Conservation (phyloP, 2,329 filamentous ascomycete genomes). For the Acephala macrosclerotiorum region DNA sequence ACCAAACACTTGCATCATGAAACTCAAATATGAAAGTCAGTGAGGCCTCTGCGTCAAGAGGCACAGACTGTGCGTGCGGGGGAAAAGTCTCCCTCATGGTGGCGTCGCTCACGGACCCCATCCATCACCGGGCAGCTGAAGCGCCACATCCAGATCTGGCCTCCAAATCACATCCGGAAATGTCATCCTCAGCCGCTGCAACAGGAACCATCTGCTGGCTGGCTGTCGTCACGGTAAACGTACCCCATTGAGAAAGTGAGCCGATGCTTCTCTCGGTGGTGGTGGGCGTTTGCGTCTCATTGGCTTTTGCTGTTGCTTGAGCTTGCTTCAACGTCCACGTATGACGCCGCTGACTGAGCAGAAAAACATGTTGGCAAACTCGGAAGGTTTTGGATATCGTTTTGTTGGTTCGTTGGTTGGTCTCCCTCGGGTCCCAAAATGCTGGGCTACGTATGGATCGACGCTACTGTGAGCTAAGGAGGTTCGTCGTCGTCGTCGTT, state of each 20-base stretch:
- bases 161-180: not conserved
- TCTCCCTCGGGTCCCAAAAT: not conserved
- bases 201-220: not conserved
- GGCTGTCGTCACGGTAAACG: not conserved
- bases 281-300: not conserved
- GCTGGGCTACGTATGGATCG: not conserved
- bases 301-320: not conserved
- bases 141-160: constrained; percentile 8
- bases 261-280: not conserved
- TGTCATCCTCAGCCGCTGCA: not conserved
- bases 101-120: constrained; percentile 4
- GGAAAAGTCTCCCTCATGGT: no score
- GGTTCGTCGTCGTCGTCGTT: not conserved
- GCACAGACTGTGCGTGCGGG: not conserved
- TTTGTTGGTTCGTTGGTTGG: not conserved
- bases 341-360: no score
- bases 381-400: not conserved
- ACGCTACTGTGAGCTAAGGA: not conserved
- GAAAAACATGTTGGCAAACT: no score
- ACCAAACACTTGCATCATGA: not conserved
- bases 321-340: no score
- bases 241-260: not conserved
- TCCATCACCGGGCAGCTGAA: not conserved
- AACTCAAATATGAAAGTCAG: not conserved
- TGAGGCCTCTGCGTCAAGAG: not conserved